Evolutionary conservation across 1,284 basidiomycete species (phyloP).

Genomic region (Papiliotrema flavescens): DNA sequence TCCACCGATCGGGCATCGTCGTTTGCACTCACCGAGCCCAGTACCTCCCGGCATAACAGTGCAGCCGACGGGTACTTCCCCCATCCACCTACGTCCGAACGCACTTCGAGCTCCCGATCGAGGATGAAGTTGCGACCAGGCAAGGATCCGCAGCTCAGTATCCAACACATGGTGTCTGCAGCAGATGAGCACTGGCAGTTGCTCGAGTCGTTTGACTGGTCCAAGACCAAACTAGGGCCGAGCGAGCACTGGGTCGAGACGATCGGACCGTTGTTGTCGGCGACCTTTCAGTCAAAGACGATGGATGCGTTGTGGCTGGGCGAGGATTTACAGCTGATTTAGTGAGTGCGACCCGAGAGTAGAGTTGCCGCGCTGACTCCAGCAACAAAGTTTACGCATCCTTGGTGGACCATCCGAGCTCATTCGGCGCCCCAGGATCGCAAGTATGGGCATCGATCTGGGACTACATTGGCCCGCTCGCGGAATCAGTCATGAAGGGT

Average conservation of each 20-base stretch:
- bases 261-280: slow-evolving; percentile 28
- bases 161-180: slow-evolving; percentile 1
- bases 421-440: slow-evolving; percentile 26
- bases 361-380: not conserved
- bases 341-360: slow-evolving; percentile 20
- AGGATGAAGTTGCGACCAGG: not conserved
- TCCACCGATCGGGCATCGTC: not conserved
- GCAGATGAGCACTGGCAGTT: slow-evolving; percentile 19
- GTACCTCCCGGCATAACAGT: slow-evolving; percentile 7
- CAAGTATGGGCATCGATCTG: slow-evolving; percentile 33
- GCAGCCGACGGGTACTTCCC: not conserved
- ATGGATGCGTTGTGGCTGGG: slow-evolving; percentile 35
- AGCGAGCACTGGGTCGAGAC: slow-evolving; percentile 23
- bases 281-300: slow-evolving; percentile 25
- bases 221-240: slow-evolving; percentile 28
- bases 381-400: slow-evolving; percentile 33
- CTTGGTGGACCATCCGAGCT: slow-evolving; percentile 26
- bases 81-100: not conserved
- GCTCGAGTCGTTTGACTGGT: slow-evolving; percentile 35
- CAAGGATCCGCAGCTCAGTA: not conserved
- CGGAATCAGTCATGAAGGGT: slow-evolving; percentile 16
- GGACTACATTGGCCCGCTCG: slow-evolving; percentile 18
- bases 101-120: not conserved
- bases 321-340: slow-evolving; percentile 32
- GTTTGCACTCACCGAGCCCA: not conserved